Evolutionary conservation across 2,329 filamentous ascomycete genomes (phyloP), one percentile per base, ranked within the genome.

Genomic region (Coniochaeta pulveracea): DNA sequence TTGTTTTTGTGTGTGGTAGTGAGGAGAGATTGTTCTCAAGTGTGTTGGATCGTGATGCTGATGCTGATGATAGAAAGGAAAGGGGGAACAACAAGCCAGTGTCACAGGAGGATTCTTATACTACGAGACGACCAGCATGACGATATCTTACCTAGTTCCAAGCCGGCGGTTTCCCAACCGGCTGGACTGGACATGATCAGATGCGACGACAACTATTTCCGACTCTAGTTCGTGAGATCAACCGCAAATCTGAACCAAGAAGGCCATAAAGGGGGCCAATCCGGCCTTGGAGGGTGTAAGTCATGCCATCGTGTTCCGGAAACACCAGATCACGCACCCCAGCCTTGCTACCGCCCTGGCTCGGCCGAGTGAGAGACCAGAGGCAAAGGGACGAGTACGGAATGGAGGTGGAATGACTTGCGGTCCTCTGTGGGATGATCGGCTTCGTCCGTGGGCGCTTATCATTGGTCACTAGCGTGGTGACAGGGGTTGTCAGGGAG

Each of bases 111-210:
- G 14, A 18, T n/a, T 41, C 35, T 37, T 41, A 41, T 41, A 39
- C 33, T 23, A 10, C 10, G 11, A 16, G 19, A 17, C 17, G 4
- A 27, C 10, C 11, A 26, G 10, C 8, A 18, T 34, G 22, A 33
- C 37, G 34, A 42, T 42, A 22, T 14, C n/a, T 19, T n/a, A 17
- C 28, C 14, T 34, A 33, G 5, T 33, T 19, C 28, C 28, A 15
- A 22, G 6, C 18, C 22, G 30, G 21, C 30, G 21, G 26, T n/a
- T 26, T 32, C 16, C 34, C 19, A 31, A 26, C 23, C 17, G 29
- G 37, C 37, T 43, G 42, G 28, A 31, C 18, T 43, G 39, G 42
- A 33, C 11, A 33, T 33, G 21, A 22, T 25, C 30, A 33, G 30
- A 33, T 25, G 30, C 19, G 9, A 23, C 12, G 15, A 33, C 22